A percentile compares a stretch with the other conserved stretches of the same genome.
These are phyloP conservation scores for Hansenula lynferdii DNA, from an alignment of 1,139 yeast genomes.

Conservation along the genomic window DNA sequence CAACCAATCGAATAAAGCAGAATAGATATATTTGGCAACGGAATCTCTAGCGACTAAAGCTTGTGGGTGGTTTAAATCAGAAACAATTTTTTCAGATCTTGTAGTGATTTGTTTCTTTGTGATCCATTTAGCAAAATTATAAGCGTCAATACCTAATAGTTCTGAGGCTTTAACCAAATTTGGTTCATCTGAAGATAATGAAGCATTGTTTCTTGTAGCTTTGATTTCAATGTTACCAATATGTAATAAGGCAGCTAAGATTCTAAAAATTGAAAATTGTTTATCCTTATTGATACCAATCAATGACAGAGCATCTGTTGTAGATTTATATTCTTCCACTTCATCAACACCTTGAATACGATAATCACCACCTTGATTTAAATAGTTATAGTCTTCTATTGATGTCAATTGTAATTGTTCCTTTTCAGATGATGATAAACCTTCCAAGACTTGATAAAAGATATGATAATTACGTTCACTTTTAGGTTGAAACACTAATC, in stretches of 20 bases:
- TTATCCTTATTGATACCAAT: conserved; percentile 64
- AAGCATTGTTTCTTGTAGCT: conserved; percentile 83
- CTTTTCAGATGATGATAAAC: conserved; percentile 61
- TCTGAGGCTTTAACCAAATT: conserved; percentile 79
- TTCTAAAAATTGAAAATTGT: conserved; percentile 68
- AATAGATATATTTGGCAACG: conserved; percentile 88
- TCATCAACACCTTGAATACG: conserved; percentile 79
- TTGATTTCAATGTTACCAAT: conserved; percentile 90
- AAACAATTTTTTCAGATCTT: conserved; percentile 87
- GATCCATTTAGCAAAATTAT: conserved; percentile 82
- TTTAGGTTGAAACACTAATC: conserved; percentile 89
- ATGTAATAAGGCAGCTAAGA: conserved; percentile 87
- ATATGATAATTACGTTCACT: conserved; percentile 93
- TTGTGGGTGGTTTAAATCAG: conserved; percentile 78
- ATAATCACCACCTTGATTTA: conserved; percentile 82
- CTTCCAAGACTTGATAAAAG: conserved; percentile 85
- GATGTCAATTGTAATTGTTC: conserved; percentile 52
- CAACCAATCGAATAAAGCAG: conserved; percentile 94
- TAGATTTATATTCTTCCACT: conserved; percentile 64
- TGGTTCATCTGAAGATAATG: conserved; percentile 81
- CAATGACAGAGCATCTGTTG: conserved; percentile 69
- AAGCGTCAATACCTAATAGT: conserved; percentile 75
- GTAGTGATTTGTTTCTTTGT: conserved; percentile 89
- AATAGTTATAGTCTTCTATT: conserved; percentile 70
- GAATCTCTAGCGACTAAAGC: conserved; percentile 94